Conservation (phyloP, 805 yeast genomes). For the Candida sanyiensis region DNA sequence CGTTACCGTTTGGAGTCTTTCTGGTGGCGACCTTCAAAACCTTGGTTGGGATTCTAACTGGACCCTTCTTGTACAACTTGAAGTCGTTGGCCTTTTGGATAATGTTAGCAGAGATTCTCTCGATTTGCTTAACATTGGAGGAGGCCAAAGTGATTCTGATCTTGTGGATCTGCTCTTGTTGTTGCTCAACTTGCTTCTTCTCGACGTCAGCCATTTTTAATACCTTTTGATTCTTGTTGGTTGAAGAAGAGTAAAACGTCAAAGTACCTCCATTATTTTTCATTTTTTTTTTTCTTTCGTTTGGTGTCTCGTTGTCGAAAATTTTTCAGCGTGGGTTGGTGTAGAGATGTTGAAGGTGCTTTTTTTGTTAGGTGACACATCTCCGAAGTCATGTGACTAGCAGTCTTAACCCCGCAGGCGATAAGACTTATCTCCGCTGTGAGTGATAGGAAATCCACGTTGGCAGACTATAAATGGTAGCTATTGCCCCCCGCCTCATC, state of each 20-base stretch:
- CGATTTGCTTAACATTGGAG: conserved; percentile 97
- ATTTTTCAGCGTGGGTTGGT: conserved; percentile 12
- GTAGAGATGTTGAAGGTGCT: neutral
- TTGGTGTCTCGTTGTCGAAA: conserved; percentile 3
- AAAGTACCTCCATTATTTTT: conserved; percentile 11
- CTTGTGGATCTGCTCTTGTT: conserved; percentile 83
- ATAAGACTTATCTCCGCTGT: conserved; percentile 6
- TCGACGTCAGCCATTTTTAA: conserved; percentile 70
- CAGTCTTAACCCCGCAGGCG: conserved; percentile 4
- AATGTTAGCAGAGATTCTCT: conserved; percentile 90
- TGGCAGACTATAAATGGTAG: too few species aligned
- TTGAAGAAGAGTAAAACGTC: conserved; percentile 9
- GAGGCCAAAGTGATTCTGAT: conserved; percentile 99
- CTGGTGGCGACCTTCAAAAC: conserved; percentile 97
- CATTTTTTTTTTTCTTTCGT: conserved; percentile 7
- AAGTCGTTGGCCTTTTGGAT: conserved; percentile 79
- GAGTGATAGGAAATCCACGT: too few species aligned
- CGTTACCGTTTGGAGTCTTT: conserved; percentile 99
- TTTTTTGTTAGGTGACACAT: neutral
- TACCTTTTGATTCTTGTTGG: conserved; percentile 37
- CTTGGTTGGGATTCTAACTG: conserved; percentile 99
- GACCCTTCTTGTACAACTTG: conserved; percentile 92
- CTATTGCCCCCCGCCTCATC: neutral
- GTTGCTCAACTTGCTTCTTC: conserved; percentile 81
- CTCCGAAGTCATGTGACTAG: too few species aligned